Percentiles rank a stretch among this genome's conserved stretches.
Evolutionary conservation across 140 eudicot species (phyloP).

Genomic region (Senecio squalidus): DNA sequence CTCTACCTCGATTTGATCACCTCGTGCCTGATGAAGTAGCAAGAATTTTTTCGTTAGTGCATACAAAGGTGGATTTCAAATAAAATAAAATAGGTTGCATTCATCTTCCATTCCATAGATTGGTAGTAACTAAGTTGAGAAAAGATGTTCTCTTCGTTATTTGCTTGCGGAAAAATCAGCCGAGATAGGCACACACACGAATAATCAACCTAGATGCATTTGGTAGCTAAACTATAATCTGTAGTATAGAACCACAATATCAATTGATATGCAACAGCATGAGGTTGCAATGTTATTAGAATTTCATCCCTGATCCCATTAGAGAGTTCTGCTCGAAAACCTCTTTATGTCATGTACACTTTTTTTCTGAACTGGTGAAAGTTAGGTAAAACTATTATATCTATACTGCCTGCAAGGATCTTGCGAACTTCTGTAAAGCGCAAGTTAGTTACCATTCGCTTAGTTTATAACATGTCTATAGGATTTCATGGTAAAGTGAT

Average conservation of each 20-base stretch:
- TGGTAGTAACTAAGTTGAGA: neutral
- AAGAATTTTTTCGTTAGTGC: neutral
- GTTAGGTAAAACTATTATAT: conserved; percentile 8
- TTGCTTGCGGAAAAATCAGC: neutral
- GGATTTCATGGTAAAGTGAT: neutral
- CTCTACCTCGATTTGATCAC: neutral
- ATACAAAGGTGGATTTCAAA: neutral
- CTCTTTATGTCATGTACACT: neutral
- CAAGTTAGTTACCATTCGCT: conserved; percentile 4
- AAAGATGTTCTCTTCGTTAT: neutral
- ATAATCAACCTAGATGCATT: neutral
- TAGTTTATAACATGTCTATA: neutral
- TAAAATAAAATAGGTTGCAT: neutral
- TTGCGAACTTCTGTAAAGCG: conserved; percentile 10
- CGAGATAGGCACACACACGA: neutral
- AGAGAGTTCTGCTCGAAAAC: conserved; percentile 3
- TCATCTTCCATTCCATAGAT: neutral
- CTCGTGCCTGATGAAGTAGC: neutral
- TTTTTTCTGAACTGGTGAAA: conserved; percentile 8
- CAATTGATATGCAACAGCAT: neutral
- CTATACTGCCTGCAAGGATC: conserved; percentile 6
- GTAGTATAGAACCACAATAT: neutral
- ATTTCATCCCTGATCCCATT: neutral
- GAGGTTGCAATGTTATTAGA: neutral
- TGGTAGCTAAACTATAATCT: conserved; percentile 1